phyloP scores from a whole-genome alignment of 495 filamentous ascomycete genomes.

The Rusavskia elegans region DNA sequence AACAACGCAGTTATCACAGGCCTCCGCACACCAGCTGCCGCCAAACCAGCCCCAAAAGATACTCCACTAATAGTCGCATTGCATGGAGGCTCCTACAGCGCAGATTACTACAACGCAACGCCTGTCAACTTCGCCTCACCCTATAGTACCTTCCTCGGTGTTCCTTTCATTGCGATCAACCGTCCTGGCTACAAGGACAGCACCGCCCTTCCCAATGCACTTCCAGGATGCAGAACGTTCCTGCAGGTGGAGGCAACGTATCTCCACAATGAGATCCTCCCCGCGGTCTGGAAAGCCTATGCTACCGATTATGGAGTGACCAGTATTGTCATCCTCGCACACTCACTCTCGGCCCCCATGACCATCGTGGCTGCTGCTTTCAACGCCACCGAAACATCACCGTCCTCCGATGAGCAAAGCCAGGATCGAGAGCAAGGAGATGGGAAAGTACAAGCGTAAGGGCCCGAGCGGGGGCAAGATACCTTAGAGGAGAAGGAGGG shows the following conservation, averaged over 20 bases:
- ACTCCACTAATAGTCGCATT: slow-evolving; percentile 19
- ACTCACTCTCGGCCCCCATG: slow-evolving; percentile 20
- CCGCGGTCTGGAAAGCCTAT: slow-evolving; percentile 20
- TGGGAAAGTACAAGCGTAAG: too few species aligned
- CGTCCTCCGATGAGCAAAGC: too few species aligned
- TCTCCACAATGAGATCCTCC: slow-evolving; percentile 16
- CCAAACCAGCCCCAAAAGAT: background rate
- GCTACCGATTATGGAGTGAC: slow-evolving; percentile 10
- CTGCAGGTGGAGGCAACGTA: slow-evolving; percentile 13
- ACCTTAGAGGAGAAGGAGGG: too few species aligned
- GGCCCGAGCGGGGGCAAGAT: too few species aligned
- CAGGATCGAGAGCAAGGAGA: too few species aligned
- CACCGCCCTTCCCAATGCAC: slow-evolving; percentile 3
- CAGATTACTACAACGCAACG: slow-evolving; percentile 21
- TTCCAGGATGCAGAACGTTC: slow-evolving; percentile 8
- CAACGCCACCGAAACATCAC: background rate
- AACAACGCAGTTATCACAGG: slow-evolving; percentile 12
- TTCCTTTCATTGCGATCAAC: slow-evolving; percentile 20
- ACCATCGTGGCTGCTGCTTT: slow-evolving; percentile 15
- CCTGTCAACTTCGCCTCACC: slow-evolving; percentile 14
- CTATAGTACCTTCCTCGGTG: slow-evolving; percentile 10
- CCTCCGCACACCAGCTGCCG: slow-evolving; percentile 4
- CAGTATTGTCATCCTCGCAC: slow-evolving; percentile 17
- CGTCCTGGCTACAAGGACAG: slow-evolving; percentile 19
- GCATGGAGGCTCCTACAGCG: slow-evolving; percentile 21